A percentile compares a stretch with the other conserved stretches of the same genome.
These are phyloP conservation scores for Debaryomyces castellii DNA, from an alignment of 805 yeast species.

Conservation along the genomic window DNA sequence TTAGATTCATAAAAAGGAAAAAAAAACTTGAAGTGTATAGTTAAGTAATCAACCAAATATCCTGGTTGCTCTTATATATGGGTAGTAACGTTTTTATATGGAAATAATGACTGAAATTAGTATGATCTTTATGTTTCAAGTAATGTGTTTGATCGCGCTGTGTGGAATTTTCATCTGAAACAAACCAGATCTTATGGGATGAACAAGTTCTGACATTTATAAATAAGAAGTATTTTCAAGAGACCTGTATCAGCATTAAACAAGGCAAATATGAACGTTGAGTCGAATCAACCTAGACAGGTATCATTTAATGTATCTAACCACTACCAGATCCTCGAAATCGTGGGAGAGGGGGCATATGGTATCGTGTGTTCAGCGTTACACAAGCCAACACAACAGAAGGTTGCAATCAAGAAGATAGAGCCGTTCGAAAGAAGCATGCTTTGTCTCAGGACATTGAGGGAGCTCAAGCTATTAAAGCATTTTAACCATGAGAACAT, in stretches of 20 bases:
- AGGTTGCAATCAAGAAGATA: constrained; percentile 94
- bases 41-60: not conserved
- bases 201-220: not conserved
- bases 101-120: not conserved
- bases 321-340: constrained; percentile 79
- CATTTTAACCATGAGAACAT: constrained; percentile 95
- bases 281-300: constrained; percentile 19
- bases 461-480: constrained; percentile 84
- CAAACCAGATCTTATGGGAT: not conserved
- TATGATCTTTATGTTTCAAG: not conserved
- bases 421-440: constrained; percentile 88
- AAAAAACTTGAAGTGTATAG: not conserved
- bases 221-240: not conserved
- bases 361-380: constrained; percentile 91
- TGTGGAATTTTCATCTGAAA: not conserved
- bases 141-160: not conserved
- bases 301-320: constrained; percentile 79
- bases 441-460: constrained; percentile 83
- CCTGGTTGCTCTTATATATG: not conserved
- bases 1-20: not conserved
- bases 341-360: constrained; percentile 95
- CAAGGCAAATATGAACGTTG: constrained; percentile 4
- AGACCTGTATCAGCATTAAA: not conserved
- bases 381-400: constrained; percentile 80
- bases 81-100: not conserved